Conservation (phyloP, 208 protist species). For the Leishmania turanica region DNA sequence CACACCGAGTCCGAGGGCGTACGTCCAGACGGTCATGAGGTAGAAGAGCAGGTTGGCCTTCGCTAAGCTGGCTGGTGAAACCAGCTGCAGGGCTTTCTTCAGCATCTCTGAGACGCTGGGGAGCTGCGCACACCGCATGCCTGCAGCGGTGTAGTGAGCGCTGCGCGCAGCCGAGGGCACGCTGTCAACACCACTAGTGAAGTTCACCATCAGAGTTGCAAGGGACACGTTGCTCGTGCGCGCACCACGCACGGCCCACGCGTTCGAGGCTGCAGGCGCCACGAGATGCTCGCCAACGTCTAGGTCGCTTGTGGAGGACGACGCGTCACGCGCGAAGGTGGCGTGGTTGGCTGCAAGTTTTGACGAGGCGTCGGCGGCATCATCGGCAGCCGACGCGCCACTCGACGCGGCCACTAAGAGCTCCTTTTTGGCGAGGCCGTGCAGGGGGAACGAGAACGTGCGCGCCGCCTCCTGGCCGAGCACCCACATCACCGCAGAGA, state of each 20-base stretch:
- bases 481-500: slow-evolving; percentile 78
- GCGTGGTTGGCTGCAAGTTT: background rate
- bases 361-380: background rate
- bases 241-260: slow-evolving; percentile 51
- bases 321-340: background rate
- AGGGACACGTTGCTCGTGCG: slow-evolving; percentile 27
- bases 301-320: slow-evolving; percentile 20
- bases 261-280: slow-evolving; percentile 26
- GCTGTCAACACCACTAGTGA: background rate
- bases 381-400: background rate
- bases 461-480: slow-evolving; percentile 42
- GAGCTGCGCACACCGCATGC: slow-evolving; percentile 8
- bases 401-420: slow-evolving; percentile 35
- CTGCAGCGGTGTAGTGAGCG: background rate
- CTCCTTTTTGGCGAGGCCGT: slow-evolving; percentile 44
- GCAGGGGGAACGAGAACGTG: slow-evolving; percentile 56
- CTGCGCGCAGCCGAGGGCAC: background rate
- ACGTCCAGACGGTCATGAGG: slow-evolving; percentile 21
- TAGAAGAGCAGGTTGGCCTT: slow-evolving; percentile 29
- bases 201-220: slow-evolving; percentile 2
- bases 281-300: slow-evolving; percentile 65
- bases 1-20: slow-evolving; percentile 28
- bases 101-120: slow-evolving; percentile 29
- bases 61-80: slow-evolving; percentile 5
- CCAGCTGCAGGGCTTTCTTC: slow-evolving; percentile 22